phyloP scores from a whole-genome alignment of 495 filamentous ascomycete genomes.

The Podospora pseudocomata region DNA sequence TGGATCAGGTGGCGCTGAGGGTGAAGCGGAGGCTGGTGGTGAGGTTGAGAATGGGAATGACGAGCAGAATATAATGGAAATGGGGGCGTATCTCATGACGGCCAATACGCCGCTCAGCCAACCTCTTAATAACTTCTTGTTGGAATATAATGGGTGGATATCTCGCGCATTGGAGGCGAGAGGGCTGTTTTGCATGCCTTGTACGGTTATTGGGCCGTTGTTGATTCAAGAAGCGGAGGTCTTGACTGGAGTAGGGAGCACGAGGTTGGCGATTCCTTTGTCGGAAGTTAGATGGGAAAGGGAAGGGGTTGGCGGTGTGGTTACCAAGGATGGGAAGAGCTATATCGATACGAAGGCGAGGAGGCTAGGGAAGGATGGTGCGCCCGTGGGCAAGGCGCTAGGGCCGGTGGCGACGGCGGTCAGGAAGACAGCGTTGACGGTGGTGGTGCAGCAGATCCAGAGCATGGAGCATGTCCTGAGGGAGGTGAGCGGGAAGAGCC shows the following conservation, averaged over 20 bases:
- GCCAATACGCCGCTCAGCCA: conserved; percentile 74
- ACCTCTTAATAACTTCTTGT: conserved; percentile 74
- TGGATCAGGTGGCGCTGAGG: conserved; percentile 26
- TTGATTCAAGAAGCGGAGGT: conserved; percentile 75
- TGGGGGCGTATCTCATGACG: conserved; percentile 79
- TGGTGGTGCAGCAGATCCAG: conserved; percentile 83
- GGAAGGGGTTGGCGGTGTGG: conserved; percentile 58
- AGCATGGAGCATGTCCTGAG: conserved; percentile 78
- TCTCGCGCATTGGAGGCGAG: conserved; percentile 69
- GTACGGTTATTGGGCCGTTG: conserved; percentile 70
- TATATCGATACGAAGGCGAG: conserved; percentile 43
- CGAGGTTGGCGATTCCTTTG: conserved; percentile 79
- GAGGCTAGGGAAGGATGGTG: conserved; percentile 17
- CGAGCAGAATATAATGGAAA: conserved; percentile 52
- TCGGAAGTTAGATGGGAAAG: conserved; percentile 87
- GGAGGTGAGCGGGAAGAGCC: conserved; percentile 77
- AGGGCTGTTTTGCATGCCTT: conserved; percentile 70
- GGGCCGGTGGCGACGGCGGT: conserved; percentile 71
- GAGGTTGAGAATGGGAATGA: conserved; percentile 42
- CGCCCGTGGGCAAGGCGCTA: conserved; percentile 43
- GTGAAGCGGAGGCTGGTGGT: conserved; percentile 33
- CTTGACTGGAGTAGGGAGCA: conserved; percentile 65
- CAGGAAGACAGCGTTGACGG: conserved; percentile 72
- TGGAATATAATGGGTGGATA: conserved; percentile 80
- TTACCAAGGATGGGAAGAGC: conserved; percentile 51